Conservation (phyloP, 169 alveolate species). For the Amoebophrya sp. region DNA sequence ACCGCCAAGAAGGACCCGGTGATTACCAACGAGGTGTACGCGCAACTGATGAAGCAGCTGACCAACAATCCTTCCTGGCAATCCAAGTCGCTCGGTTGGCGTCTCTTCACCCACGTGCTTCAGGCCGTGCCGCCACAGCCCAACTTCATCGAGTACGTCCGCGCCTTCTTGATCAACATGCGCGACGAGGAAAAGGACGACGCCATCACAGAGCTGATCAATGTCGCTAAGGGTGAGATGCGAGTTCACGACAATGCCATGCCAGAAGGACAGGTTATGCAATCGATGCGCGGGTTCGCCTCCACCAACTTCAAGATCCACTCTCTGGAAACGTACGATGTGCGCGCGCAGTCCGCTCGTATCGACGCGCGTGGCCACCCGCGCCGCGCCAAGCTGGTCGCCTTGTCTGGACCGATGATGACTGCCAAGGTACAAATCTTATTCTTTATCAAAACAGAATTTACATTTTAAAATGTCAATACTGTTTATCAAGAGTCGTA, state of each 20-base stretch:
- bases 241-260: background rate
- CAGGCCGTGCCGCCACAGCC: background rate
- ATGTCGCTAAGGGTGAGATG: background rate
- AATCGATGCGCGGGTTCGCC: background rate
- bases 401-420: background rate
- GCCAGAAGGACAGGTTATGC: background rate
- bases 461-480: too few species aligned
- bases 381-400: background rate
- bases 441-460: too few species aligned
- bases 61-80: background rate
- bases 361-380: background rate
- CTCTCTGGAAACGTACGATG: background rate
- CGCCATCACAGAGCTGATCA: background rate
- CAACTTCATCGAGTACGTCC: slow-evolving; percentile 9
- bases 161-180: background rate
- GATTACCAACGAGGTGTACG: slow-evolving; percentile 1
- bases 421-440: too few species aligned
- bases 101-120: background rate
- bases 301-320: background rate
- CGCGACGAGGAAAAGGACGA: background rate
- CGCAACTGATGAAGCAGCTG: background rate
- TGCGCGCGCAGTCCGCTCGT: background rate
- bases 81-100: background rate
- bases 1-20: background rate
- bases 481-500: too few species aligned